Evolutionary conservation across 2,329 filamentous ascomycete genomes (phyloP).

Genomic region (Remersonia thermophila): DNA sequence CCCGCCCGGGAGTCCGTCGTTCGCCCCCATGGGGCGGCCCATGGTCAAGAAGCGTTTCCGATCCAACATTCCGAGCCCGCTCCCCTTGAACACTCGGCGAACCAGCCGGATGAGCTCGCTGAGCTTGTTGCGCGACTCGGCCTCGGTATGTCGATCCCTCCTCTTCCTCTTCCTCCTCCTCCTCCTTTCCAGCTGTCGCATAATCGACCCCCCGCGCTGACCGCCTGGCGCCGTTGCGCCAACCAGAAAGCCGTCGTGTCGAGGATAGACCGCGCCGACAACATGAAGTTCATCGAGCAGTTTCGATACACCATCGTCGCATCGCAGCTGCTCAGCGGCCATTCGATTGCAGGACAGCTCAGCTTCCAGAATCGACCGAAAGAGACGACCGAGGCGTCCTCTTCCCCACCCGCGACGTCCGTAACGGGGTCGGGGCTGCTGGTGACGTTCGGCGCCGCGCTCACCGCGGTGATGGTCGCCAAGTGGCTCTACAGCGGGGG

Average conservation of each 20-base stretch:
- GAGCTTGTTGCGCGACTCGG: constrained; percentile 27
- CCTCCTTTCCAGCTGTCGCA: too few species aligned
- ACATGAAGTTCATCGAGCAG: constrained; percentile 75
- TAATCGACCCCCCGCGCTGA: background rate
- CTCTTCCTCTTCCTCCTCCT: too few species aligned
- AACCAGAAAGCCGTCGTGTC: constrained; percentile 56
- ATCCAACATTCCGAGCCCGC: constrained; percentile 31
- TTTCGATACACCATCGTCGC: constrained; percentile 90
- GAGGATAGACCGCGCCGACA: constrained; percentile 63
- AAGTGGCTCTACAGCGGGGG: constrained; percentile 53
- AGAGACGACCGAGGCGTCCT: constrained; percentile 15
- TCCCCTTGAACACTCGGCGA: constrained; percentile 30
- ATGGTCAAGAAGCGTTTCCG: constrained; percentile 42
- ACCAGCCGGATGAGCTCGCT: constrained; percentile 20
- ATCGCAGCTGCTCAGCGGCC: constrained; percentile 72
- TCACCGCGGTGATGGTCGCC: constrained; percentile 57
- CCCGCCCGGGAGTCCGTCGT: constrained; percentile 37
- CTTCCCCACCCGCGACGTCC: constrained; percentile 8
- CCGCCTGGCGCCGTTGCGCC: background rate
- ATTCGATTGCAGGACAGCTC: constrained; percentile 39
- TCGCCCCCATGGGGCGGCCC: constrained; percentile 45
- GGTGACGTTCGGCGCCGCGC: constrained; percentile 50
- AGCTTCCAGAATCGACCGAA: constrained; percentile 17
- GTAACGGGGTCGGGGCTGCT: constrained; percentile 26
- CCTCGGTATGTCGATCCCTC: too few species aligned